Percentiles rank a stretch among this genome's conserved stretches.
Conservation (phyloP, 306 rosid species). For the Inga leiocalycina region DNA sequence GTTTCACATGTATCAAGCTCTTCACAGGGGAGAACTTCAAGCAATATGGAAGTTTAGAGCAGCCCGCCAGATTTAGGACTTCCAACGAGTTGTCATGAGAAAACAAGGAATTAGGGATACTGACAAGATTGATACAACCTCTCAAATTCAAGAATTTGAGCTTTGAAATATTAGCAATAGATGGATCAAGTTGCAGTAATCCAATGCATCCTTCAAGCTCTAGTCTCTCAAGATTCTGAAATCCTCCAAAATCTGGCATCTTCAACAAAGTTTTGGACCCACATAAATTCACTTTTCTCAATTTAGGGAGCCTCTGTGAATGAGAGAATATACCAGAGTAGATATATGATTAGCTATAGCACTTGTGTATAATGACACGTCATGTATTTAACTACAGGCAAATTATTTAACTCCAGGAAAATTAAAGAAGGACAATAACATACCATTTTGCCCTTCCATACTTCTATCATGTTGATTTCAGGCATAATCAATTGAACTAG, state of each 20-base stretch:
- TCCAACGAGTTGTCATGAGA: neutral
- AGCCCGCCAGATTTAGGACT: neutral
- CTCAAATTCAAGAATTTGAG: neutral
- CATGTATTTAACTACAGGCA: neutral
- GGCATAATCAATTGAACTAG: neutral
- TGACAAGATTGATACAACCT: neutral
- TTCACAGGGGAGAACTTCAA: neutral
- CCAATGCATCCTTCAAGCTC: neutral
- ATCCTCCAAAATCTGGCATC: neutral
- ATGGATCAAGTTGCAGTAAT: neutral
- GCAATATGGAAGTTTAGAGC: neutral
- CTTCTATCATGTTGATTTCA: neutral
- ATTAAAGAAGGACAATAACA: no score
- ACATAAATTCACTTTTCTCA: neutral
- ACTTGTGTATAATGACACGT: neutral
- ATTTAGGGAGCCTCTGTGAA: neutral
- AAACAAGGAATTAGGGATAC: neutral
- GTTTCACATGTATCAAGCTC: neutral
- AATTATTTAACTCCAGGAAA: no score
- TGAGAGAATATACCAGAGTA: neutral
- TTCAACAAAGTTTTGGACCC: neutral
- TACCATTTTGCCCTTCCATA: neutral
- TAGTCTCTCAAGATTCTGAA: neutral
- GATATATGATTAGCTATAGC: neutral
- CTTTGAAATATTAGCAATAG: neutral